These are phyloP conservation scores for Linum lewisii DNA, from an alignment of 345 rosid species.

Conservation along the genomic window DNA sequence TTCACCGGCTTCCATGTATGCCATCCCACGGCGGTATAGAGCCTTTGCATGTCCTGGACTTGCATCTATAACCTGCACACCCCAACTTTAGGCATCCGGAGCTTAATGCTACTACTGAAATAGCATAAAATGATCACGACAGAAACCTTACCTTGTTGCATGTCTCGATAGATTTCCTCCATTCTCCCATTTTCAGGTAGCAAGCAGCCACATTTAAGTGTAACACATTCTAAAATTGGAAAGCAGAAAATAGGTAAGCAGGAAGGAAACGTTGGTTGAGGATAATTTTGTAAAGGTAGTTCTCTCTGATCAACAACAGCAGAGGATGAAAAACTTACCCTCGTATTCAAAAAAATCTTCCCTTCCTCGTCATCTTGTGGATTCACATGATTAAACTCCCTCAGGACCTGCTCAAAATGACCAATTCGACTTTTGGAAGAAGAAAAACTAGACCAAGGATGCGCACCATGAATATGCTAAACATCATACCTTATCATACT, in stretches of 20 bases:
- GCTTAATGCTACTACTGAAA: neutral
- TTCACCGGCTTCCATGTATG: conserved; percentile 70
- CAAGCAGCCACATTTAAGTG: conserved; percentile 88
- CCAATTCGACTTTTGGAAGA: conserved; percentile 1
- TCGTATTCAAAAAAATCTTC: conserved; percentile 56
- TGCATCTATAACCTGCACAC: conserved; percentile 71
- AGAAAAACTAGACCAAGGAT: neutral
- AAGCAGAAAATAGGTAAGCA: conserved; percentile 7
- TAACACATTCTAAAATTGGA: conserved; percentile 44
- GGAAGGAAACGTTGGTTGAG: neutral
- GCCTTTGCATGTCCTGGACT: conserved; percentile 78
- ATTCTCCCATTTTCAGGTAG: conserved; percentile 80
- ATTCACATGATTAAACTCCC: conserved; percentile 96
- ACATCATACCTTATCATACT: conserved; percentile 78
- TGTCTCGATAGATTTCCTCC: conserved; percentile 70
- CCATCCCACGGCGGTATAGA: conserved; percentile 94
- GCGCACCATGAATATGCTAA: neutral
- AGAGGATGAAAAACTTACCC: conserved; percentile 40
- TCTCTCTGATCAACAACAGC: neutral
- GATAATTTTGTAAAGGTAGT: neutral
- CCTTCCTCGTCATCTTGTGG: conserved; percentile 97
- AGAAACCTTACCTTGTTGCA: conserved; percentile 63
- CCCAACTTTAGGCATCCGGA: neutral
- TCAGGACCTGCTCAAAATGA: conserved; percentile 47
- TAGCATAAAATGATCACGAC: neutral